phyloP scores from a whole-genome alignment of 257 asterid species.

The Gardenia jasminoides region DNA sequence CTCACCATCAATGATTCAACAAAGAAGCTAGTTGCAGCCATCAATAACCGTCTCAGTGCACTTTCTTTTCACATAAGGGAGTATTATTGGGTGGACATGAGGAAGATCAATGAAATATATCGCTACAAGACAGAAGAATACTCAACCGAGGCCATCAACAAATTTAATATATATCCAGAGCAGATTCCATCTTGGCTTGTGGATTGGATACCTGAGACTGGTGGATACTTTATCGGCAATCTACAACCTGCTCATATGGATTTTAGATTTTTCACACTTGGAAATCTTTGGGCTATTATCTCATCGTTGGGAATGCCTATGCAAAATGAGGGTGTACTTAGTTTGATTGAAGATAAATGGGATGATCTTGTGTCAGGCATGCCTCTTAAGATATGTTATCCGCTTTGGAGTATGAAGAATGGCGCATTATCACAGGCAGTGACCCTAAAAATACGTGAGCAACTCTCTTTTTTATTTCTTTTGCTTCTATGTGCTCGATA shows the following conservation, averaged over 20 bases:
- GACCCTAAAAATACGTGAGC: constrained; percentile 52
- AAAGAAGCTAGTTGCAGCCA: constrained; percentile 55
- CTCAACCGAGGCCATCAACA: constrained; percentile 64
- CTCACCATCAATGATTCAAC: constrained; percentile 58
- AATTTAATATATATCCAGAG: constrained; percentile 74
- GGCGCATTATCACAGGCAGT: constrained; percentile 46
- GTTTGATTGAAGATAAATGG: constrained; percentile 42
- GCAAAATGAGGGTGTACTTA: constrained; percentile 38
- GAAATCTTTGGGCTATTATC: constrained; percentile 44
- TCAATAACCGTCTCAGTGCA: constrained; percentile 66
- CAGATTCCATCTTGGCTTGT: constrained; percentile 49
- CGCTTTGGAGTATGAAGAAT: constrained; percentile 43
- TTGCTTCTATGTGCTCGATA: background rate
- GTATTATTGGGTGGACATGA: constrained; percentile 65
- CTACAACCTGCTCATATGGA: constrained; percentile 53
- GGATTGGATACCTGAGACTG: constrained; percentile 42
- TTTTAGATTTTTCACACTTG: constrained; percentile 42
- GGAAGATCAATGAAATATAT: constrained; percentile 63
- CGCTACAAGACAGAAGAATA: constrained; percentile 74
- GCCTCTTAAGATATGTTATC: constrained; percentile 49
- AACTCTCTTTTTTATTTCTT: background rate
- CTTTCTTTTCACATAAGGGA: constrained; percentile 70
- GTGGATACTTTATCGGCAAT: constrained; percentile 43
- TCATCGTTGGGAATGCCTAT: constrained; percentile 36
- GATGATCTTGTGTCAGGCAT: constrained; percentile 36